Evolutionary conservation across 257 asterid genomes (phyloP).

Genomic region (Solanum stenotomum): DNA sequence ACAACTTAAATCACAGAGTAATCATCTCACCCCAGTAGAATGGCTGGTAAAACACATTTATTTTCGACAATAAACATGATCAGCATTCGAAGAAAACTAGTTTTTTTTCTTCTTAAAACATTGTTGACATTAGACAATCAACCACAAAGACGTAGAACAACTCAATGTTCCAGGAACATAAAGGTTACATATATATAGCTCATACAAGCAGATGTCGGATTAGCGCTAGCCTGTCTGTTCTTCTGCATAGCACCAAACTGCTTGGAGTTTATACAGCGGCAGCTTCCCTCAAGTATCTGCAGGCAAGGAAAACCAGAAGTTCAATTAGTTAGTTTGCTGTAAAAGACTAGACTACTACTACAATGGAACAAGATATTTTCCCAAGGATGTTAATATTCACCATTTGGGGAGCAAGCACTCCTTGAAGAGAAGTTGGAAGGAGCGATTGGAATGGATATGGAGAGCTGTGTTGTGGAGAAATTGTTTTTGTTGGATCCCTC

Average conservation of each 20-base stretch:
- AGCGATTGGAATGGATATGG: conserved; percentile 68
- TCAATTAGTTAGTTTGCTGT: neutral
- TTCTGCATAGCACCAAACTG: neutral
- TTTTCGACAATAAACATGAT: neutral
- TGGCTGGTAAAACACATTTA: neutral
- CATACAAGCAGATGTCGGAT: neutral
- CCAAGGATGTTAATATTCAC: conserved; percentile 27
- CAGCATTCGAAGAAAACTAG: neutral
- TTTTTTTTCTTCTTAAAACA: neutral
- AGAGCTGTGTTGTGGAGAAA: conserved; percentile 71
- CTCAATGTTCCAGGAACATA: neutral
- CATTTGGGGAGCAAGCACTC: conserved; percentile 44
- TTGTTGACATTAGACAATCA: neutral
- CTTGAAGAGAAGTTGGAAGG: conserved; percentile 52
- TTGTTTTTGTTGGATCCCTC: conserved; percentile 45
- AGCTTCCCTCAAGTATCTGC: conserved; percentile 49
- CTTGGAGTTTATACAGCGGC: conserved; percentile 4
- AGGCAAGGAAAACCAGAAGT: neutral
- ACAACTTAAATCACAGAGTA: neutral
- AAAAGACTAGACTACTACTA: neutral
- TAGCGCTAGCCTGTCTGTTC: neutral
- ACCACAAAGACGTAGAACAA: neutral
- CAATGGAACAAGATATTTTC: neutral
- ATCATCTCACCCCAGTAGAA: neutral
- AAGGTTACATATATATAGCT: neutral